Evolutionary conservation across 2,329 filamentous ascomycete genomes (phyloP), one percentile per base, ranked within the genome.

Genomic region (Monascus ruber): DNA sequence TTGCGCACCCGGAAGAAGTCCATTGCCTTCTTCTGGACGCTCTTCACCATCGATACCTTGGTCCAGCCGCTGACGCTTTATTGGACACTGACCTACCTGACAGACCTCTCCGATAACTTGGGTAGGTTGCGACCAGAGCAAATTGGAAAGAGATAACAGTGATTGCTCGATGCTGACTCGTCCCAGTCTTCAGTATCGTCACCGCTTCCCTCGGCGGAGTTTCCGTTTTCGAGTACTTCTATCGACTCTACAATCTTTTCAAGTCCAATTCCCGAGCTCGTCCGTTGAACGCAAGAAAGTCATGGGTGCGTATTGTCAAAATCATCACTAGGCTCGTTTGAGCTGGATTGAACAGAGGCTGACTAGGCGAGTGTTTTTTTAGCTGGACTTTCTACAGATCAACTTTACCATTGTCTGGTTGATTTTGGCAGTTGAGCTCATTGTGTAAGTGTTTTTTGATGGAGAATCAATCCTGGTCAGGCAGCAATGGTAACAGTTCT

Each of bases 61-160:
- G 69, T 64, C 41, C 72, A 77, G 58, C 76, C 76, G 11, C 65
- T 79, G 42, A 69, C 65, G 3, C 63, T 80, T 2, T 80, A 79
- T 59, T 80, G 74, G 62, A 65, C 70, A 36, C 62, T 80, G 31
- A 77, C 73, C 72, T 78, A 78, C 46, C 66, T 65, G 45, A 72
- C 73, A 6, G 59, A 64, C 44, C 52, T 79, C 27, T 62, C 60
- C 32, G 58, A 61, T 42, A 63, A 67, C 34, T 29, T 63, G 45
- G 56, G 60, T 65, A 56, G 47, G 60, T 53, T 6, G 27, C 27
- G 17, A 17, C 3, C 17, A 17, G 17, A 17, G 17, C 17, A 17
- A 17, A 17, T 17, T 17, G 17, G 3, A 17, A 3, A 17, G 17
- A 17, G 40, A 34, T 10, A 33, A 41, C 1, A 38, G 42, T 32